A percentile compares a stretch with the other conserved stretches of the same genome.
Evolutionary conservation across 352 stramenopile species (phyloP).

Genomic region (Pythium catenulatum): DNA sequence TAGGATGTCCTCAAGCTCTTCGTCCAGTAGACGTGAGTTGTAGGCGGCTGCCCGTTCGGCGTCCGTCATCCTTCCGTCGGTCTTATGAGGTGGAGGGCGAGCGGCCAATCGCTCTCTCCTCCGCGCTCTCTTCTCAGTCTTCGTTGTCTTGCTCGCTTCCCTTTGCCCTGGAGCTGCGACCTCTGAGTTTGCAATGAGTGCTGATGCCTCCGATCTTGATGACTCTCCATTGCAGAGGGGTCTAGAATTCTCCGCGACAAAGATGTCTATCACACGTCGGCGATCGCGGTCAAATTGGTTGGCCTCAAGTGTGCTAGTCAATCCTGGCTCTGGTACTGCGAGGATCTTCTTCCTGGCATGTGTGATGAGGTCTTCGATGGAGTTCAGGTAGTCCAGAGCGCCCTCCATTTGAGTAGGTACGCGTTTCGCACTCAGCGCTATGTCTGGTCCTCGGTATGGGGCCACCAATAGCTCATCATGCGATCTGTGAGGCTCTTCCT

Average conservation of each 20-base stretch:
- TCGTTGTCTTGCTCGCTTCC: slow-evolving; percentile 11
- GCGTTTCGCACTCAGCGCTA: neutral
- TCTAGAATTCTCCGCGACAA: slow-evolving; percentile 7
- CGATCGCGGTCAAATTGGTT: slow-evolving; percentile 24
- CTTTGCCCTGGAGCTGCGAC: neutral
- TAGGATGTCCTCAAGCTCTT: slow-evolving; percentile 5
- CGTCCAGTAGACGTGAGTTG: slow-evolving; percentile 13
- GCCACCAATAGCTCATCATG: neutral
- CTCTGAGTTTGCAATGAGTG: slow-evolving; percentile 38
- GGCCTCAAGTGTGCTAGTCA: slow-evolving; percentile 33
- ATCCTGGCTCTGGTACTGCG: slow-evolving; percentile 2
- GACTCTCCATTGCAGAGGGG: neutral
- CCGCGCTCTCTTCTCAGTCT: neutral
- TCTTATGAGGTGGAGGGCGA: neutral
- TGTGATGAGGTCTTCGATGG: neutral
- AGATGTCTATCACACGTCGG: neutral
- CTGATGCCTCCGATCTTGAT: neutral
- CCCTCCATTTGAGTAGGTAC: neutral
- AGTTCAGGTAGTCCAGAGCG: slow-evolving; percentile 1
- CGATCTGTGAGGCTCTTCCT: neutral
- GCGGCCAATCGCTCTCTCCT: neutral
- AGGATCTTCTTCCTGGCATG: slow-evolving; percentile 4
- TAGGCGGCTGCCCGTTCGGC: slow-evolving; percentile 1
- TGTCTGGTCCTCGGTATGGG: slow-evolving; percentile 3
- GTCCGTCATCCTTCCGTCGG: neutral